These are phyloP conservation scores for Silybum marianum DNA, from an alignment of 129 eudicot species.

Conservation along the genomic window DNA sequence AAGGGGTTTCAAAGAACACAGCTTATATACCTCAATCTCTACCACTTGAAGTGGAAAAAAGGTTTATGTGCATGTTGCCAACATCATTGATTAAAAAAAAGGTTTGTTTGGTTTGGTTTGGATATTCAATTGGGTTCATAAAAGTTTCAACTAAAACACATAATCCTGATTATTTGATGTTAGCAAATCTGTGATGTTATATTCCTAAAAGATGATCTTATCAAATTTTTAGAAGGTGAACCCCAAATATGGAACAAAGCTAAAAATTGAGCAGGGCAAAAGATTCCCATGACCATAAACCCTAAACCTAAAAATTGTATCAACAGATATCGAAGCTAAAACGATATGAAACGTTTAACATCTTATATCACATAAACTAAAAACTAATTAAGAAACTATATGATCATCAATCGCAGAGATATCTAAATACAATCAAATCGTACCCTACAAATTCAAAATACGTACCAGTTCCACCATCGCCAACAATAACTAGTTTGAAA, in stretches of 20 bases:
- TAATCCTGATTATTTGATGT: not conserved
- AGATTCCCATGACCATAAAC: not conserved
- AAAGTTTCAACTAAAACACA: not conserved
- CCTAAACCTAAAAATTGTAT: not conserved
- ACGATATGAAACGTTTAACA: not conserved
- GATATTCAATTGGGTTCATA: not conserved
- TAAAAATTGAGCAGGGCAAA: not conserved
- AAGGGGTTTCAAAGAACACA: too few species aligned
- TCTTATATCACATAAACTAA: not conserved
- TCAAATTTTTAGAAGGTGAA: not conserved
- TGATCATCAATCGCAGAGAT: not conserved
- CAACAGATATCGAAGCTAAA: not conserved
- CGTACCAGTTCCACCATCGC: conserved; percentile 80
- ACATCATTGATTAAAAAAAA: not conserved
- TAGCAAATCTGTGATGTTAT: not conserved
- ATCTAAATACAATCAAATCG: not conserved
- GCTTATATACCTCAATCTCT: not conserved
- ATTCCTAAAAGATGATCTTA: not conserved
- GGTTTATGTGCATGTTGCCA: not conserved
- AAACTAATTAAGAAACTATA: not conserved
- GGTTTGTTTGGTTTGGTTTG: too few species aligned
- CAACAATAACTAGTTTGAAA: conserved; percentile 76
- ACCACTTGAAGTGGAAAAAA: not conserved
- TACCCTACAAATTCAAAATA: not conserved
- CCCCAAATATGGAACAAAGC: not conserved